phyloP scores from a whole-genome alignment of 2,329 filamentous ascomycete genomes.

The Lasiodiplodia hormozganensis region DNA sequence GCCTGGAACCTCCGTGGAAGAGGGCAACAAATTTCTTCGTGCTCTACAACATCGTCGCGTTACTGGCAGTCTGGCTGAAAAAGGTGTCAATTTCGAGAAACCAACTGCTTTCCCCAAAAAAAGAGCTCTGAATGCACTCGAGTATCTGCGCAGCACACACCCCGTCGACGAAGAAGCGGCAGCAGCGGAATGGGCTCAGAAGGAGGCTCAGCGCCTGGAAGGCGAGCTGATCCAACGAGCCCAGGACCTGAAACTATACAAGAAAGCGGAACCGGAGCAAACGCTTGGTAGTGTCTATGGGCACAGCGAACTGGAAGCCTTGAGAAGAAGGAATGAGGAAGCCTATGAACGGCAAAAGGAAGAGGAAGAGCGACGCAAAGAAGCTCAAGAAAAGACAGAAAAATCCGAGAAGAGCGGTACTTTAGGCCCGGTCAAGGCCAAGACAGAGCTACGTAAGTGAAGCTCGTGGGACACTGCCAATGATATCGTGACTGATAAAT shows the following conservation, averaged over 20 bases:
- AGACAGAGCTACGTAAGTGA: constrained; percentile 39
- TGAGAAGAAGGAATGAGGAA: constrained; percentile 42
- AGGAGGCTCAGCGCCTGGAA: constrained; percentile 47
- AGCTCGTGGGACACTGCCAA: constrained; percentile 41
- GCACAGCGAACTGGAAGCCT: constrained; percentile 27
- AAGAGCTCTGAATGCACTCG: constrained; percentile 41
- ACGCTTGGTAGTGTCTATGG: constrained; percentile 16
- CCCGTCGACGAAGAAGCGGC: constrained; percentile 51
- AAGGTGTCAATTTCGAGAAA: constrained; percentile 41
- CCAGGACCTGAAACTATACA: constrained; percentile 39
- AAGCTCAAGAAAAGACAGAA: constrained; percentile 34
- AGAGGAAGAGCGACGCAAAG: constrained; percentile 37
- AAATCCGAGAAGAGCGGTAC: neutral
- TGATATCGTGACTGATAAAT: constrained; percentile 38
- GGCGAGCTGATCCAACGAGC: constrained; percentile 42
- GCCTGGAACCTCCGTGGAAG: constrained; percentile 35
- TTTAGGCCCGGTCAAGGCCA: constrained; percentile 40
- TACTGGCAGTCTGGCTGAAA: constrained; percentile 48
- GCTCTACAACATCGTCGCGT: constrained; percentile 49
- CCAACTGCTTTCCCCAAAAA: constrained; percentile 37
- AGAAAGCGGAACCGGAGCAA: constrained; percentile 39
- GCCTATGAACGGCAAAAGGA: constrained; percentile 41
- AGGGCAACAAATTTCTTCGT: constrained; percentile 47
- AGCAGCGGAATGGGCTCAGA: constrained; percentile 48
- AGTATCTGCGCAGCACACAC: constrained; percentile 44